phyloP scores from a whole-genome alignment of 208 protist species.

The Crithidia expoeki region DNA sequence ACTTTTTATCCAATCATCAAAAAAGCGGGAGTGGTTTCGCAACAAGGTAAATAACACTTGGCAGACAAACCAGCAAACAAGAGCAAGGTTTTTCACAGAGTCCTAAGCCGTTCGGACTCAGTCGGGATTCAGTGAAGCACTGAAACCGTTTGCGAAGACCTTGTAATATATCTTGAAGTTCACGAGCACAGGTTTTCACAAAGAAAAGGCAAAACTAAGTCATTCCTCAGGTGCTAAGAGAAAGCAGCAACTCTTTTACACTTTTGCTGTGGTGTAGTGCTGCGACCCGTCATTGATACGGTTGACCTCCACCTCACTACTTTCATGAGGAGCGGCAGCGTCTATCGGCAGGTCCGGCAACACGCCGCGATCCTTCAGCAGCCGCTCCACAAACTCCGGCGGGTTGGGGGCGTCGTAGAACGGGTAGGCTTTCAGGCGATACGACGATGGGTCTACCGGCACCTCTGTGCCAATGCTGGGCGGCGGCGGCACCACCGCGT shows the following conservation, averaged over 20 bases:
- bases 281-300: slow-evolving; percentile 41
- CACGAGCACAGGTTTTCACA: neutral
- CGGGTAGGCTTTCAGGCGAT: slow-evolving; percentile 84
- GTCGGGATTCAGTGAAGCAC: too few species aligned
- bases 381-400: slow-evolving; percentile 80
- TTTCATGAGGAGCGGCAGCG: slow-evolving; percentile 25
- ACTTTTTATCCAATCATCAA: too few species aligned
- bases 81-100: too few species aligned
- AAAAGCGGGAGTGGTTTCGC: too few species aligned
- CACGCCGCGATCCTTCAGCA: slow-evolving; percentile 89
- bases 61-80: too few species aligned
- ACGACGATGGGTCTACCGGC: slow-evolving; percentile 66
- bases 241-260: too few species aligned
- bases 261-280: slow-evolving; percentile 41
- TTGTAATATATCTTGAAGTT: too few species aligned
- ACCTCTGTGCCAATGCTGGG: slow-evolving; percentile 88
- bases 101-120: too few species aligned
- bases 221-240: neutral
- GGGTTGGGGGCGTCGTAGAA: slow-evolving; percentile 92
- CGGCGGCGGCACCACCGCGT: slow-evolving; percentile 68
- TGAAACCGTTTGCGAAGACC: too few species aligned
- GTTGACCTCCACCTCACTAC: slow-evolving; percentile 20
- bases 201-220: neutral
- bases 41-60: too few species aligned
- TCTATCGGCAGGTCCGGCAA: slow-evolving; percentile 76